Conservation (phyloP, 2,329 filamentous ascomycete genomes). For the Pseudodiploospora longispora region DNA sequence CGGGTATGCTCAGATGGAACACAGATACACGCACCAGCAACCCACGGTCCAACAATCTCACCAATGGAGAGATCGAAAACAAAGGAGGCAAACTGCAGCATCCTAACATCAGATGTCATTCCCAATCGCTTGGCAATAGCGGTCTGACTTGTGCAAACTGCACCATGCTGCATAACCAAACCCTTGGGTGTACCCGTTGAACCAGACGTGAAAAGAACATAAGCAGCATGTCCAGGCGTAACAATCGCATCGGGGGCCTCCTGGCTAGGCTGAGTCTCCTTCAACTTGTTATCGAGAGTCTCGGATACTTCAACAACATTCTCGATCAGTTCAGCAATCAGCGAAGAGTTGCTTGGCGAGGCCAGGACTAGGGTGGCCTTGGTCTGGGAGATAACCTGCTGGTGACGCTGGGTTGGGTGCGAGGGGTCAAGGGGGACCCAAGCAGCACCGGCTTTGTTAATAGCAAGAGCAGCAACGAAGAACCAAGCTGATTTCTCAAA, state of each 20-base stretch:
- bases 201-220: conserved; percentile 12
- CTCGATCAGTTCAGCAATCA: conserved; percentile 12
- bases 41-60: conserved; percentile 10
- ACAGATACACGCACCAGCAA: conserved; percentile 10
- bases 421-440: conserved; percentile 12
- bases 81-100: conserved; percentile 13
- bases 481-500: conserved; percentile 21
- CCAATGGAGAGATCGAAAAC: conserved; percentile 11
- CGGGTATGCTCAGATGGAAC: conserved; percentile 9
- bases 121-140: conserved; percentile 1
- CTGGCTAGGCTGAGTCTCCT: background rate
- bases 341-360: conserved; percentile 9
- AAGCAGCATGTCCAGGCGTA: conserved; percentile 8
- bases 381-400: conserved; percentile 9
- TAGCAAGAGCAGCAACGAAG: conserved; percentile 12
- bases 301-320: conserved; percentile 7
- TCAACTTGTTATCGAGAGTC: background rate
- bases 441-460: conserved; percentile 12
- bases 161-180: conserved; percentile 10
- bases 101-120: conserved; percentile 3
- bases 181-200: conserved; percentile 11
- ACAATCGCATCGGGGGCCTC: conserved; percentile 1
- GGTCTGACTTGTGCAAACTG: conserved; percentile 8
- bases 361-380: conserved; percentile 6
- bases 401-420: conserved; percentile 8